These are phyloP conservation scores for Saccharum officinarum DNA, from an alignment of 176 grass and related monocot genomes.

Conservation along the genomic window DNA sequence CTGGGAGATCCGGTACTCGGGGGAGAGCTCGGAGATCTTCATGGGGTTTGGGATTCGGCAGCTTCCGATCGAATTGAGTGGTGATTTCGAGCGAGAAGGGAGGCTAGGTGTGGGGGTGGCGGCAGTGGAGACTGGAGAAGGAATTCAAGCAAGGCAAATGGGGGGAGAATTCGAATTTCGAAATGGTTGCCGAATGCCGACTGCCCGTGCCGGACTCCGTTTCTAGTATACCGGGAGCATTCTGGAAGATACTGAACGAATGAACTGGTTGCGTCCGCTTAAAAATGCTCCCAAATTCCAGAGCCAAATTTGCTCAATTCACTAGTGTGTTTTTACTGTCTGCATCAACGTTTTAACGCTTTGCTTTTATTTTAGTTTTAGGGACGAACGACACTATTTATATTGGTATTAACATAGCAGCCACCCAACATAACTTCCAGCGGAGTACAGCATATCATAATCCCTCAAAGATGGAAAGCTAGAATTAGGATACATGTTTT, in stretches of 20 bases:
- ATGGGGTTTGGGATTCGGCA: constrained; percentile 43
- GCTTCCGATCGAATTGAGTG: constrained; percentile 19
- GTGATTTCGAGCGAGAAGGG: constrained; percentile 37
- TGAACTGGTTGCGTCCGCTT: not conserved
- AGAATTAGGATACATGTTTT: no score
- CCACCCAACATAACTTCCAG: no score
- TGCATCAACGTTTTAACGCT: no score
- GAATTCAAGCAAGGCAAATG: not conserved
- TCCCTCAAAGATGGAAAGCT: no score
- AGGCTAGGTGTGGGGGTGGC: not conserved
- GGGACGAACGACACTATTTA: no score
- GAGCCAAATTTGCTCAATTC: no score
- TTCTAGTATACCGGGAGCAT: not conserved
- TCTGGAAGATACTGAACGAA: not conserved
- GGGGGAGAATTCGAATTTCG: constrained; percentile 21
- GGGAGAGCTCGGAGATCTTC: constrained; percentile 99
- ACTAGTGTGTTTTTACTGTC: no score
- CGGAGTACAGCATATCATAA: no score
- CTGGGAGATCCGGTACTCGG: constrained; percentile 89
- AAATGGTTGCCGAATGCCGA: not conserved
- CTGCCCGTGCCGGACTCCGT: not conserved
- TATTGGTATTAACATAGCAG: no score
- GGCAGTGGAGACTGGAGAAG: not conserved
- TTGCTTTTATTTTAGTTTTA: no score
- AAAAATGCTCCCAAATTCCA: no score